phyloP scores from a whole-genome alignment of 179 eudicot species.

The Dionaea muscipula region DNA sequence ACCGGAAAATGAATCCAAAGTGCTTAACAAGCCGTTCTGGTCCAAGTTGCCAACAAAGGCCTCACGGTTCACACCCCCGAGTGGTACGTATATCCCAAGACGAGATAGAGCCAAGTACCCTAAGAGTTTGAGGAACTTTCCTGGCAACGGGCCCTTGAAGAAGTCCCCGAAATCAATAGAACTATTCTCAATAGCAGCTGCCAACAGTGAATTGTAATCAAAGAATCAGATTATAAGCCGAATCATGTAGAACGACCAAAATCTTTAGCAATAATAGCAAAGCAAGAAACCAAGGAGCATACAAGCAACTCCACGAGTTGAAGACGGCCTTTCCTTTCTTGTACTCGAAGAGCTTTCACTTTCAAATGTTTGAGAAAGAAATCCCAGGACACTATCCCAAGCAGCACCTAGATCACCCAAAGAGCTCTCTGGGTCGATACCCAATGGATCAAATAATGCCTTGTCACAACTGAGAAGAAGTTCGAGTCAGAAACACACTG shows the following conservation, averaged over 20 bases:
- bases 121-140: constrained; percentile 80
- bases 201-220: constrained; percentile 32
- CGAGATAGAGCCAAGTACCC: constrained; percentile 83
- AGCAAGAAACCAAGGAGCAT: constrained; percentile 9
- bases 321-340: constrained; percentile 52
- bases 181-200: constrained; percentile 98
- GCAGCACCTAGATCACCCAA: constrained; percentile 31
- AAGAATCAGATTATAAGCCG: constrained; percentile 23
- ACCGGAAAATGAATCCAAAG: constrained; percentile 93
- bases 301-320: constrained; percentile 88
- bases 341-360: constrained; percentile 62
- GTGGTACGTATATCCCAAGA: constrained; percentile 89
- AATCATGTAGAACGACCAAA: neutral
- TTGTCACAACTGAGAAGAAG: constrained; percentile 31
- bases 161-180: constrained; percentile 93
- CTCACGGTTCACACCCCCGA: constrained; percentile 93
- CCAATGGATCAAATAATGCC: constrained; percentile 72
- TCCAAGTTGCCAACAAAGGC: constrained; percentile 90
- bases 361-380: constrained; percentile 44
- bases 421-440: constrained; percentile 42
- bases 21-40: constrained; percentile 75
- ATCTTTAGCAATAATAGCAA: neutral
- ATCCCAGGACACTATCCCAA: constrained; percentile 47
- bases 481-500: constrained; percentile 9
- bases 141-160: constrained; percentile 98